These are phyloP conservation scores for Glycine soja DNA, from an alignment of 306 rosid genomes.

Conservation along the genomic window DNA sequence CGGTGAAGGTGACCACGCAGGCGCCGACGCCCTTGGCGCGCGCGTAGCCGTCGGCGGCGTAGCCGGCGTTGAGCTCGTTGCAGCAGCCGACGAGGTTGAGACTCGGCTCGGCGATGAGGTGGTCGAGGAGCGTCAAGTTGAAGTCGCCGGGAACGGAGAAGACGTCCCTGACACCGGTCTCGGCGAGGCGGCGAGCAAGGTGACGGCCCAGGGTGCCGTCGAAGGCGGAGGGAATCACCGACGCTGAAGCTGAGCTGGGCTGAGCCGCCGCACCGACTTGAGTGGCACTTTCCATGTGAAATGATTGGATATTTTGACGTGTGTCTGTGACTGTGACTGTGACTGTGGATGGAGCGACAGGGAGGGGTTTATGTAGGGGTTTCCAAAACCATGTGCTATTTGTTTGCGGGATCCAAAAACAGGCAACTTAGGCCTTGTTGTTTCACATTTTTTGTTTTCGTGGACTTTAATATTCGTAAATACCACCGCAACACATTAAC, in stretches of 20 bases:
- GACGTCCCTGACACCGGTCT: slow-evolving; percentile 70
- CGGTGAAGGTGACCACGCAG: slow-evolving; percentile 88
- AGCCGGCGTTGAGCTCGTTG: slow-evolving; percentile 92
- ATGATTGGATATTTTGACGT: not conserved
- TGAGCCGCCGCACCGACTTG: slow-evolving; percentile 39
- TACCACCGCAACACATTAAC: not conserved
- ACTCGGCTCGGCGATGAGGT: slow-evolving; percentile 71
- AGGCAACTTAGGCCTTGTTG: not conserved
- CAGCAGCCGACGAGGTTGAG: slow-evolving; percentile 89
- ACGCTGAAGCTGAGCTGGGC: slow-evolving; percentile 36
- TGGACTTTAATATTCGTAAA: not conserved
- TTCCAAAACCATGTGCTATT: slow-evolving; percentile 50
- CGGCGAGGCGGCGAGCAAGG: slow-evolving; percentile 76
- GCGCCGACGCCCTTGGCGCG: slow-evolving; percentile 85
- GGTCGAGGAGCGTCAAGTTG: slow-evolving; percentile 82
- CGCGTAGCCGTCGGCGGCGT: slow-evolving; percentile 91
- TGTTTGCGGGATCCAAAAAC: slow-evolving; percentile 14
- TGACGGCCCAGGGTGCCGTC: slow-evolving; percentile 70
- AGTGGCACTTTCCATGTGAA: slow-evolving; percentile 52
- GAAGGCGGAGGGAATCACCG: slow-evolving; percentile 43
- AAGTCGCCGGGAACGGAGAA: slow-evolving; percentile 93
- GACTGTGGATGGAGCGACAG: not conserved
- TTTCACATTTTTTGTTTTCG: too few relatives aligned
- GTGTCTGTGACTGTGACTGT: not conserved
- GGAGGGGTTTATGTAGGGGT: slow-evolving; percentile 42